A percentile compares a stretch with the other conserved stretches of the same genome.
Evolutionary conservation across 2,329 filamentous ascomycete genomes (phyloP).

Genomic region (Penicillium psychrosexuale): DNA sequence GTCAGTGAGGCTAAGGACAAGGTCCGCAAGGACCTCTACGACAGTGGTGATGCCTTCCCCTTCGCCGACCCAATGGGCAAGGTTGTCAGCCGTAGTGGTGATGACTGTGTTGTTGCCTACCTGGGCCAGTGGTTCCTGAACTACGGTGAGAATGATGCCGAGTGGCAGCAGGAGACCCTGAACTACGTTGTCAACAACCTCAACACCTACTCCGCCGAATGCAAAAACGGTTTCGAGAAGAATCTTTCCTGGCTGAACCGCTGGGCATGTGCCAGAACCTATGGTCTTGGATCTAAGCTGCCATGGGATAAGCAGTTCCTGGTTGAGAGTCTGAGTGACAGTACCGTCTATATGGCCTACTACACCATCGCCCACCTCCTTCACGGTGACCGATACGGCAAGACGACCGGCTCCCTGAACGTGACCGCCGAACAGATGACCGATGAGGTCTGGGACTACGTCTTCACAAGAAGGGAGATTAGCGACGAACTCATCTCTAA

Average conservation of each 20-base stretch:
- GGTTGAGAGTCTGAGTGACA: conserved; percentile 89
- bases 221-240: conserved; percentile 75
- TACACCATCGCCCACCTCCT: conserved; percentile 62
- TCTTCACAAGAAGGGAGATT: conserved; percentile 75
- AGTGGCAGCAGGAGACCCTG: conserved; percentile 75
- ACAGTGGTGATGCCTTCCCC: conserved; percentile 75
- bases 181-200: conserved; percentile 69
- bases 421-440: conserved; percentile 83
- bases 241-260: conserved; percentile 90
- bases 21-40: conserved; percentile 73
- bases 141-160: conserved; percentile 77
- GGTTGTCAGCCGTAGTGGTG: conserved; percentile 83
- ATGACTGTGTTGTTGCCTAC: conserved; percentile 88
- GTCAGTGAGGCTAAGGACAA: conserved; percentile 86
- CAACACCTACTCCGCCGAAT: conserved; percentile 76
- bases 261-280: conserved; percentile 91
- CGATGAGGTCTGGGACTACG: conserved; percentile 94
- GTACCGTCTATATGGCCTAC: conserved; percentile 75
- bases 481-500: conserved; percentile 62
- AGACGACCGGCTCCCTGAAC: conserved; percentile 63
- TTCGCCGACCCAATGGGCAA: conserved; percentile 91
- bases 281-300: conserved; percentile 87
- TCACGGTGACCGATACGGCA: conserved; percentile 83
- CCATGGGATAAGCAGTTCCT: conserved; percentile 91
- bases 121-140: conserved; percentile 98